Evolutionary conservation across 345 rosid species (phyloP).

Genomic region (Moringa oleifera): DNA sequence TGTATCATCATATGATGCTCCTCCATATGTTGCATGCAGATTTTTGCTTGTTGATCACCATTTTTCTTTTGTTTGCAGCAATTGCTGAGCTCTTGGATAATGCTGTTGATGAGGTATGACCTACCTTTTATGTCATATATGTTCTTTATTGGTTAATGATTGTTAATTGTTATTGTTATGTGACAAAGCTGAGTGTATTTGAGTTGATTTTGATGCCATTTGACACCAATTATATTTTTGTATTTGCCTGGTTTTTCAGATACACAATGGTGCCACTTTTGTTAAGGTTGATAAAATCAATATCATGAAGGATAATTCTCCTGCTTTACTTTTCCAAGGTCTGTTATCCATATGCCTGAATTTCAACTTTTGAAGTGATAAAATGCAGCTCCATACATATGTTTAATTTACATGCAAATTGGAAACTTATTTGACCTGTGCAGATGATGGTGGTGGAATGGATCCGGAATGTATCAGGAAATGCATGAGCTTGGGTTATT

Average conservation of each 20-base stretch:
- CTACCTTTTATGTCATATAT: neutral
- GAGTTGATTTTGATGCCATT: constrained; percentile 5
- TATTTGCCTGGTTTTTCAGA: constrained; percentile 36
- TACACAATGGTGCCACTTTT: constrained; percentile 78
- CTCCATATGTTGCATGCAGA: neutral
- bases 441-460: constrained; percentile 99
- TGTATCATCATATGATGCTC: neutral
- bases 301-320: constrained; percentile 66
- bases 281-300: constrained; percentile 80
- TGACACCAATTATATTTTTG: neutral
- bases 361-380: constrained; percentile 1
- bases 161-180: neutral
- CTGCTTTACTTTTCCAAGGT: constrained; percentile 82
- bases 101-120: constrained; percentile 87
- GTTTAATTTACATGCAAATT: too few species aligned
- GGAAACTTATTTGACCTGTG: constrained; percentile 11
- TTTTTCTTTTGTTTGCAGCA: constrained; percentile 44
- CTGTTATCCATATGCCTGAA: constrained; percentile 9
- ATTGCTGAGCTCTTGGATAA: constrained; percentile 95
- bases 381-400: too few species aligned
- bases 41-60: too few species aligned
- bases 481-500: constrained; percentile 98
- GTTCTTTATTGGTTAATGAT: too few species aligned
- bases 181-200: neutral
- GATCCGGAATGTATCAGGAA: constrained; percentile 71